These are phyloP conservation scores for Trichosporon coremiiforme DNA, from an alignment of 1,284 basidiomycete species.

Conservation along the genomic window DNA sequence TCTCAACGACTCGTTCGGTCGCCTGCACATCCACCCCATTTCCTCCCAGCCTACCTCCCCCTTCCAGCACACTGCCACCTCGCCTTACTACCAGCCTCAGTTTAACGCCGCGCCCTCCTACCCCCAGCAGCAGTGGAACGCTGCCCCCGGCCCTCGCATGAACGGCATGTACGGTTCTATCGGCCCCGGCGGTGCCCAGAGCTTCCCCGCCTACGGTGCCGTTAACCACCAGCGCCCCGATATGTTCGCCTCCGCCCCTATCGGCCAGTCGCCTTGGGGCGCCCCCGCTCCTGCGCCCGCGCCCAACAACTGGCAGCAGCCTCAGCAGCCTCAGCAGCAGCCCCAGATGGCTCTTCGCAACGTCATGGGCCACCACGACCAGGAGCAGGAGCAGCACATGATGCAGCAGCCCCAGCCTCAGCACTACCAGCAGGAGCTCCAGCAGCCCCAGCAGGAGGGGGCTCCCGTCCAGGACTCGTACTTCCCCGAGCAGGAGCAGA, in stretches of 20 bases:
- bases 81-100: conserved; percentile 24
- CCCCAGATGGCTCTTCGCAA: conserved; percentile 22
- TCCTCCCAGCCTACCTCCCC: conserved; percentile 12
- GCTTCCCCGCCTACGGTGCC: conserved; percentile 21
- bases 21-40: conserved; percentile 35
- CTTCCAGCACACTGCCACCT: conserved; percentile 21
- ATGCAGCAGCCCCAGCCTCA: conserved; percentile 29
- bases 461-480: conserved; percentile 33
- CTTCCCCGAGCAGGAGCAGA: conserved; percentile 31
- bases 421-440: conserved; percentile 23
- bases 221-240: conserved; percentile 33
- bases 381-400: conserved; percentile 13
- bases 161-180: conserved; percentile 32
- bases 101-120: conserved; percentile 23
- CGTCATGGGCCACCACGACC: conserved; percentile 9
- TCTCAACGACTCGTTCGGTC: conserved; percentile 43
- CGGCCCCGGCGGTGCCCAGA: conserved; percentile 23
- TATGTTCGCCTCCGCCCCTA: conserved; percentile 24
- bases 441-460: conserved; percentile 22
- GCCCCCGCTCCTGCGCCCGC: conserved; percentile 15
- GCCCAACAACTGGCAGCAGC: conserved; percentile 27
- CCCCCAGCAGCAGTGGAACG: conserved; percentile 27
- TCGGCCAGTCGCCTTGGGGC: conserved; percentile 43
- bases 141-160: conserved; percentile 30
- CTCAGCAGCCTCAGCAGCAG: conserved; percentile 17